These are phyloP conservation scores for Aechmea fasciata DNA, from an alignment of 176 grass and related monocot species.

Conservation along the genomic window DNA sequence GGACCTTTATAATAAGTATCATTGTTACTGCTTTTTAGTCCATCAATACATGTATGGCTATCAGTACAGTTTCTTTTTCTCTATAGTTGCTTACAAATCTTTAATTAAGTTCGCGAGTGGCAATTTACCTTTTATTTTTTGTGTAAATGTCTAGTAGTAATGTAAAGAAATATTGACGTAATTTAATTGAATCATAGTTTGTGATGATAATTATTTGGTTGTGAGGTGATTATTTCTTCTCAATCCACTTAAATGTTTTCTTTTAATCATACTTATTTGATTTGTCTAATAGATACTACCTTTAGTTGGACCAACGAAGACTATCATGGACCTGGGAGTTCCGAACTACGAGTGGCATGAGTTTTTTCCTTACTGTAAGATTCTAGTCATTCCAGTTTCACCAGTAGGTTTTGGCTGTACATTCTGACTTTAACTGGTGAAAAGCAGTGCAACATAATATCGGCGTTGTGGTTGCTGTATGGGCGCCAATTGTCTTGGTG, in stretches of 20 bases:
- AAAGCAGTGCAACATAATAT: conserved; percentile 81
- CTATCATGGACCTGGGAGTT: conserved; percentile 66
- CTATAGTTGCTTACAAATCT: no score
- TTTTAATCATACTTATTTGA: neutral
- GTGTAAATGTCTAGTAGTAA: no score
- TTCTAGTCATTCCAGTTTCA: neutral
- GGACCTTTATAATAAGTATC: no score
- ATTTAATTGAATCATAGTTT: no score
- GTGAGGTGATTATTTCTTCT: neutral
- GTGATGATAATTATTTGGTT: no score
- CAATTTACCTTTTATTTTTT: no score
- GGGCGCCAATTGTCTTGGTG: conserved; percentile 95
- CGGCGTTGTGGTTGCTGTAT: conserved; percentile 72
- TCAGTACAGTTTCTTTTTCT: no score
- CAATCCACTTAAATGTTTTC: neutral
- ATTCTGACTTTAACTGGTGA: conserved; percentile 14
- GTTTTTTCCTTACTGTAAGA: conserved; percentile 88
- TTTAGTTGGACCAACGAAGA: conserved; percentile 70
- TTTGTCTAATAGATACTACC: conserved; percentile 58
- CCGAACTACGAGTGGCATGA: conserved; percentile 74
- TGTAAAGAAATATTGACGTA: no score
- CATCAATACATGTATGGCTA: no score
- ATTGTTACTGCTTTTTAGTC: no score
- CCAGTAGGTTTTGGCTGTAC: neutral
- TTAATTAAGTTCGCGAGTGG: no score